Evolutionary conservation across 495 filamentous ascomycete genomes (phyloP).

Genomic region (Achaetomiella virescens): DNA sequence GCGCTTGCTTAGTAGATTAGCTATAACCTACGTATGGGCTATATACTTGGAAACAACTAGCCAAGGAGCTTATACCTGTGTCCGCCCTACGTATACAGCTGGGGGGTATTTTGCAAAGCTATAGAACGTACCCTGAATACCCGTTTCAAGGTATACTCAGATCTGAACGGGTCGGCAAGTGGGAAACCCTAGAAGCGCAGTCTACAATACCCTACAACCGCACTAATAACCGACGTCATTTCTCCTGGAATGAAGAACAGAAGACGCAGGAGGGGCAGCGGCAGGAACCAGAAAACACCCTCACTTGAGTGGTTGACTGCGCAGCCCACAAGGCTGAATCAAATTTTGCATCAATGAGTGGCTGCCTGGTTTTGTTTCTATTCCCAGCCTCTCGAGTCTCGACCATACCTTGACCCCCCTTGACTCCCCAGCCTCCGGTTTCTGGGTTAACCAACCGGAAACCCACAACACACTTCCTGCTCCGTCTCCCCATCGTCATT

Average conservation of each 20-base stretch:
- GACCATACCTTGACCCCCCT: not conserved
- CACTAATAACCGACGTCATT: slow-evolving; percentile 21
- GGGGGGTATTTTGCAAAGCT: no score
- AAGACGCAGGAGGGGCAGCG: not conserved
- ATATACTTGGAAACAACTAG: no score
- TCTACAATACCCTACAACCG: no score
- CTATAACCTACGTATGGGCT: no score
- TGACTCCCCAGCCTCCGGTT: slow-evolving; percentile 24
- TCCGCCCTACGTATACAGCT: no score
- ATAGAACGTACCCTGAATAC: no score
- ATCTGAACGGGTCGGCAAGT: no score
- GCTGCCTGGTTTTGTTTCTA: not conserved
- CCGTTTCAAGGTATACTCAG: no score
- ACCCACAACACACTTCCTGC: slow-evolving; percentile 12
- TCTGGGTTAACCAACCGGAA: slow-evolving; percentile 25
- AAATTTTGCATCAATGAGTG: not conserved
- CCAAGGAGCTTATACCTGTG: no score
- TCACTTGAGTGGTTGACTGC: not conserved
- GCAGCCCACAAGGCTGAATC: slow-evolving; percentile 1
- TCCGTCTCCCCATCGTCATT: not conserved
- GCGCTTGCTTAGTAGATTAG: no score
- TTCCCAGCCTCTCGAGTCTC: not conserved
- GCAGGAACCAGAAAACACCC: not conserved
- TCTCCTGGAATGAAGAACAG: not conserved
- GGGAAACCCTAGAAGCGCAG: no score